Percentiles rank a stretch among this genome's conserved stretches.
These are phyloP conservation scores for Cryptosporidium ubiquitum DNA, from an alignment of 169 alveolate genomes.

Conservation along the genomic window DNA sequence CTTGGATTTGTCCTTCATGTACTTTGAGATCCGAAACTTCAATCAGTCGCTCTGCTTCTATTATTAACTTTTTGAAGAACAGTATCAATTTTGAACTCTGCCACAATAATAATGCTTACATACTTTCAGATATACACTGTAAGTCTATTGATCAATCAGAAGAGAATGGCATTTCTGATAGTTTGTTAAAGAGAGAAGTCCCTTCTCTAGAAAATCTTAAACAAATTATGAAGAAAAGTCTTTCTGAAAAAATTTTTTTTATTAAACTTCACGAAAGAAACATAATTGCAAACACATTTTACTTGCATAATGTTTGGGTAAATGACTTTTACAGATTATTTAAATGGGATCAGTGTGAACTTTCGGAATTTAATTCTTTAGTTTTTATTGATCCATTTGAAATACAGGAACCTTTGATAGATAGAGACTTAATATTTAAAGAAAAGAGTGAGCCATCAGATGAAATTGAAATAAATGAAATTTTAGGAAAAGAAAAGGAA, in stretches of 20 bases:
- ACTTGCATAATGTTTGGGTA: slow-evolving; percentile 23
- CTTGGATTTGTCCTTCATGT: slow-evolving; percentile 59
- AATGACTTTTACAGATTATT: slow-evolving; percentile 26
- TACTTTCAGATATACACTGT: neutral
- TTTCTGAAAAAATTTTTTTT: neutral
- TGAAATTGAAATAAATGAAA: neutral
- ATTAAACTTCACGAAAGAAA: slow-evolving; percentile 59
- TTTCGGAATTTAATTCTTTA: slow-evolving; percentile 26
- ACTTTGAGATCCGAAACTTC: slow-evolving; percentile 25
- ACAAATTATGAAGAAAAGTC: slow-evolving; percentile 3
- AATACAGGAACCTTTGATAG: neutral
- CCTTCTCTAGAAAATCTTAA: slow-evolving; percentile 7
- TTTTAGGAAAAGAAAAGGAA: neutral
- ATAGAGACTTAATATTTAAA: neutral
- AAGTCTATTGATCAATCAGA: neutral
- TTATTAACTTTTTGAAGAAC: neutral
- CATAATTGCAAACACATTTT: slow-evolving; percentile 19
- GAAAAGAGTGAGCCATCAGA: neutral
- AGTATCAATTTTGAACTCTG: neutral
- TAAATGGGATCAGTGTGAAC: slow-evolving; percentile 6
- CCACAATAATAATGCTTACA: slow-evolving; percentile 16
- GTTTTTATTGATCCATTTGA: neutral
- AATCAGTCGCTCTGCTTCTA: neutral
- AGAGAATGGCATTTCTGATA: neutral
- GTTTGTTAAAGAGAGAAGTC: slow-evolving; percentile 11